phyloP scores from a whole-genome alignment of 129 eudicot genomes.

The Deinandra increscens region DNA sequence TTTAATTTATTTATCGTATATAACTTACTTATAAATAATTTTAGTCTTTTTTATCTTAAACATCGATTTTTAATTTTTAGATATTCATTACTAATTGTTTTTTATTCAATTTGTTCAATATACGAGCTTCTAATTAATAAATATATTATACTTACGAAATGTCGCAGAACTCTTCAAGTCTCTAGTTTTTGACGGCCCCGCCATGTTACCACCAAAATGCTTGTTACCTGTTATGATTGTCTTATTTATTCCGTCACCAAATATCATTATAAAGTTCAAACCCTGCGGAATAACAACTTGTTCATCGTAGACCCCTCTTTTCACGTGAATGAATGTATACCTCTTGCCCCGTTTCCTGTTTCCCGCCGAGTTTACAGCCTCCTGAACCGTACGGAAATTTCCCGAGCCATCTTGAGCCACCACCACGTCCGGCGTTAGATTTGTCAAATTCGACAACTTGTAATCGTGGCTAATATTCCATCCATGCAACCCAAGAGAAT shows the following conservation, averaged over 20 bases:
- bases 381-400: constrained; percentile 22
- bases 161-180: constrained; percentile 29
- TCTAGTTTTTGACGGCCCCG: constrained; percentile 15
- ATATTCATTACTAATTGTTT: no score
- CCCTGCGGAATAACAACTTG: constrained; percentile 27
- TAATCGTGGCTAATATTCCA: not conserved
- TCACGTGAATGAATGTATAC: constrained; percentile 56
- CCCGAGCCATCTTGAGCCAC: no score
- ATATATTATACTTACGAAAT: constrained; percentile 28
- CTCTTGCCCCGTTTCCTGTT: constrained; percentile 2
- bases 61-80: no score
- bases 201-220: constrained; percentile 23
- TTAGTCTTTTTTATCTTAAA: no score
- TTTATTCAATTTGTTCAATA: no score
- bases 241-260: constrained; percentile 61
- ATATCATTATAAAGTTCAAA: constrained; percentile 37
- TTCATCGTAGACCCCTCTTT: constrained; percentile 60
- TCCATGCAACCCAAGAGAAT: not conserved
- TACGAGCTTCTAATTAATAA: no score
- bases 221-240: constrained; percentile 47
- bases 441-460: not conserved
- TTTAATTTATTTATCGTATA: no score
- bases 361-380: constrained; percentile 13
- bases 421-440: not conserved
- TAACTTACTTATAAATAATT: no score